Conservation (phyloP, 805 yeast species). For the Helenozyma baotianmanensis region DNA sequence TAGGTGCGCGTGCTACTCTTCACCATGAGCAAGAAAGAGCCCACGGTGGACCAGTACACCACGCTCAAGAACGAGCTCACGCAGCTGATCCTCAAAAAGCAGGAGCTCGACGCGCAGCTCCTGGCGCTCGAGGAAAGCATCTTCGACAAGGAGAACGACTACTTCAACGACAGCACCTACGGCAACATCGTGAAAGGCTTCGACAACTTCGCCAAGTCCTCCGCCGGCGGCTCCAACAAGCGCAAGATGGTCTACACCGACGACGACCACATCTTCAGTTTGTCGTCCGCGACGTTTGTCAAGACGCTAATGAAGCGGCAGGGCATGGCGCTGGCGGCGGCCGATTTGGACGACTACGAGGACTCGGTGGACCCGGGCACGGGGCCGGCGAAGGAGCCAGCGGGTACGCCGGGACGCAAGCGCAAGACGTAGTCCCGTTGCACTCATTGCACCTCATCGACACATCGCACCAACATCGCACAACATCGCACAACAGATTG, state of each 20-base stretch:
- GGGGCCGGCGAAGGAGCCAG: slow-evolving; percentile 6
- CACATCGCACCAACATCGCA: too few relatives aligned
- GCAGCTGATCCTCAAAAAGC: slow-evolving; percentile 56
- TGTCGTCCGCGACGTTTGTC: slow-evolving; percentile 67
- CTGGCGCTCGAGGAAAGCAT: slow-evolving; percentile 69
- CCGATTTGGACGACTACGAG: slow-evolving; percentile 18
- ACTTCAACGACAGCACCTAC: slow-evolving; percentile 64
- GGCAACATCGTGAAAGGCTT: slow-evolving; percentile 92
- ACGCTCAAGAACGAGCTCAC: slow-evolving; percentile 62
- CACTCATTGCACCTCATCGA: not conserved
- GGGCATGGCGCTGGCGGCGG: slow-evolving; percentile 26
- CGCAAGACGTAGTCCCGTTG: slow-evolving; percentile 5
- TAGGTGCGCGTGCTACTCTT: too few relatives aligned
- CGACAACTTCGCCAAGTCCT: slow-evolving; percentile 64
- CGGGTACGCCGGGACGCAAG: slow-evolving; percentile 14
- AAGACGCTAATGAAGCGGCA: slow-evolving; percentile 50
- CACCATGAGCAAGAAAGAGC: slow-evolving; percentile 17
- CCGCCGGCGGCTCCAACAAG: slow-evolving; percentile 32
- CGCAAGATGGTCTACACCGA: slow-evolving; percentile 55
- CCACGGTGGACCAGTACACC: slow-evolving; percentile 51
- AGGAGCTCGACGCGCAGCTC: slow-evolving; percentile 59
- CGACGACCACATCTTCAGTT: slow-evolving; percentile 75
- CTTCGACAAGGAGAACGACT: slow-evolving; percentile 71
- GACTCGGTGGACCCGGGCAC: slow-evolving; percentile 16
- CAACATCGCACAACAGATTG: too few relatives aligned